These are phyloP conservation scores for Chenopodium album DNA, from an alignment of 148 eudicot genomes.

Conservation along the genomic window DNA sequence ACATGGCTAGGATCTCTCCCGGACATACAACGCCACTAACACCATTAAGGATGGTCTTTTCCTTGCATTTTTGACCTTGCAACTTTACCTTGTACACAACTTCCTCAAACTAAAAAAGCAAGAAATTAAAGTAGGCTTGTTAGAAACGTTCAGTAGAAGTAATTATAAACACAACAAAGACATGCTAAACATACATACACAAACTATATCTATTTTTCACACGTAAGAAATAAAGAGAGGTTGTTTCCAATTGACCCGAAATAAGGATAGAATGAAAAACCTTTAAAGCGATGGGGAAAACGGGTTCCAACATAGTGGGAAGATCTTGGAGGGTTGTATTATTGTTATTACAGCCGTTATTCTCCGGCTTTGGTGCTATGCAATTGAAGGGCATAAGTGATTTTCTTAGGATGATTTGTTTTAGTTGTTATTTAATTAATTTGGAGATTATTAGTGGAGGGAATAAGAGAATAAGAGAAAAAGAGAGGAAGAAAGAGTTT, in stretches of 20 bases:
- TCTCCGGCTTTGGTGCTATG: slow-evolving; percentile 20
- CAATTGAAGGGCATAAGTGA: slow-evolving; percentile 26
- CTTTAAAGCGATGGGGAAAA: slow-evolving; percentile 67
- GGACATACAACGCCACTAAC: slow-evolving; percentile 79
- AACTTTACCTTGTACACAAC: slow-evolving; percentile 77
- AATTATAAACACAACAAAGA: not conserved
- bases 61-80: slow-evolving; percentile 45
- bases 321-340: slow-evolving; percentile 2
- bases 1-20: slow-evolving; percentile 92
- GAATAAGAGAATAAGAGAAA: not conserved
- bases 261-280: slow-evolving; percentile 28
- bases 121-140: not conserved
- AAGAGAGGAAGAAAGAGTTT: slow-evolving; percentile 5
- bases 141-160: no score
- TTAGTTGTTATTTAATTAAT: no score
- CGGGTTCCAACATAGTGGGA: slow-evolving; percentile 34
- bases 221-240: not conserved
- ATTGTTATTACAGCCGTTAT: slow-evolving; percentile 15
- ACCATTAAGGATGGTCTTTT: slow-evolving; percentile 80
- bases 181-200: not conserved
- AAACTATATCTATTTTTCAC: no score
- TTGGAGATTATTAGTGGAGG: not conserved
- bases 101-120: slow-evolving; percentile 64
- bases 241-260: not conserved
- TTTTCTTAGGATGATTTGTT: not conserved